Conservation (phyloP, 148 eudicot species). For the Nepenthes gracilis region DNA sequence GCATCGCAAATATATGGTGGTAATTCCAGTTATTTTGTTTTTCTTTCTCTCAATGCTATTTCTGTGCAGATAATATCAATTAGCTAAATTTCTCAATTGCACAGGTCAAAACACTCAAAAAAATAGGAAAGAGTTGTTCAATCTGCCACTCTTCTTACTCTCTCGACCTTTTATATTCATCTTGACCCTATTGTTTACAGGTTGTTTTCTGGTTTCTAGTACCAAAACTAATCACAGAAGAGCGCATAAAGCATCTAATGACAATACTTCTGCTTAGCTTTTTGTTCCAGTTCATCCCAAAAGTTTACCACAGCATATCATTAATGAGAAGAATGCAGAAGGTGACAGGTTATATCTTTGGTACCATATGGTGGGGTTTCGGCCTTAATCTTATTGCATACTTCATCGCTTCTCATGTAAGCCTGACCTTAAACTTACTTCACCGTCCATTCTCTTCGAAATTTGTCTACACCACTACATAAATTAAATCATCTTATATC, state of each 20-base stretch:
- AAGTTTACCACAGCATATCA: constrained; percentile 56
- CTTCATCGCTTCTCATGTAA: constrained; percentile 87
- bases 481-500: background rate
- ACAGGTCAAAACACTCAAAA: no score
- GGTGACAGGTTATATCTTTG: constrained; percentile 87
- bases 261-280: constrained; percentile 56
- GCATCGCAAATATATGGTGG: no score
- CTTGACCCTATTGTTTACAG: constrained; percentile 22
- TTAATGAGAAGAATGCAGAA: constrained; percentile 88
- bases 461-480: background rate
- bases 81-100: no score
- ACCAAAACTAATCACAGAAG: constrained; percentile 60
- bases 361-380: constrained; percentile 98
- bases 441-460: background rate
- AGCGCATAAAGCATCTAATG: constrained; percentile 58
- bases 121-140: no score
- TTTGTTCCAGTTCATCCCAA: constrained; percentile 76
- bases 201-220: constrained; percentile 66
- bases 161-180: no score
- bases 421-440: constrained; percentile 3
- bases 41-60: no score
- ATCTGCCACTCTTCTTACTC: no score
- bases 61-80: no score
- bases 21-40: no score
- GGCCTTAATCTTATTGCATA: constrained; percentile 88